Base-by-base conservation (phyloP, 2,329 filamentous ascomycete genomes). In the Alternaria sp. region DNA sequence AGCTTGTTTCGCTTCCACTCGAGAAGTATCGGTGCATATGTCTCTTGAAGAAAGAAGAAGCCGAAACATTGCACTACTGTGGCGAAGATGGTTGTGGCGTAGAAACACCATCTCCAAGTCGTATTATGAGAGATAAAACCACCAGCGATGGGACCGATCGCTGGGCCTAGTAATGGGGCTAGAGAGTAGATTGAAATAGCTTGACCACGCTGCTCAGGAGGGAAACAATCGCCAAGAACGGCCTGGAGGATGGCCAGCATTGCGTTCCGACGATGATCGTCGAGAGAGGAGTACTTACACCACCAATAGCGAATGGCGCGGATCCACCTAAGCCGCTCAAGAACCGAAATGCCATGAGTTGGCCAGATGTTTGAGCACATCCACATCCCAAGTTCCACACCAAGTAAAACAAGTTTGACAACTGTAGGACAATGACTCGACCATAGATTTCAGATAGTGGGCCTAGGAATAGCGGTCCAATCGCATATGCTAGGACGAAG, bases 71-170 rank as follows among this genome's bases (percentile, higher is more conserved):
- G 88, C 50, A 92, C 84, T 11, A 85, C 58, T 1, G 81, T 88
- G 56, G 87, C 86, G 24, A 80, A 80, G 56, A 91, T 88, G 1
- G 86, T 85, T 0, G 87, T 89, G 0, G 86, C 81, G 77, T 85
- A 90, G 78, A 92, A 92, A 7, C 86, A 85, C 90, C 90, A 92
- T 37, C 89, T 83, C 90, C 90, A 92, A 1, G 83, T 86, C 7
- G 83, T 85, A 61, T 84, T 80, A 66, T 88, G 78, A 0, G 86
- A 81, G 24, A 91, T 86, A 70, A 87, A 90, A 0, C 86, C 88
- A 9, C 88, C 88, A 0, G 83, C 83, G 2, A 91, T 85, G 0
- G 88, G 89, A 0, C 88, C 88, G 4, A 90, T 77, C 0, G 86
- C 86, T 3, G 88, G 88, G 0, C 88, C 88, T 0, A 90, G 81